phyloP scores from a whole-genome alignment of 148 eudicot species.

The Diospyros lotus region DNA sequence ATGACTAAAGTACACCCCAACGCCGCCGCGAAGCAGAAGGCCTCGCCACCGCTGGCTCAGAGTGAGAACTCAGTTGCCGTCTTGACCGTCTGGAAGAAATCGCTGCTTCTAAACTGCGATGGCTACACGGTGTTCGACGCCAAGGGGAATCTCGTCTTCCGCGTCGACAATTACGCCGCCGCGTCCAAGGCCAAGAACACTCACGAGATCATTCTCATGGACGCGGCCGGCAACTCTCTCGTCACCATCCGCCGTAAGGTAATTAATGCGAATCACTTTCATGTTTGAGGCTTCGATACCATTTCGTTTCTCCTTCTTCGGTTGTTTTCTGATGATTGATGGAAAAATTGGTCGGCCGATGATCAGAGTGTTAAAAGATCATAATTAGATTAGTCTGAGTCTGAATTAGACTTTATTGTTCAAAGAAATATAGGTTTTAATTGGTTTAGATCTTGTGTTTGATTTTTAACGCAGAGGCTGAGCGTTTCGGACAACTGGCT shows the following conservation, averaged over 20 bases:
- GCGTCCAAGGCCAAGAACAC: conserved; percentile 34
- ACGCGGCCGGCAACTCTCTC: conserved; percentile 58
- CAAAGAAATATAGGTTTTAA: too few relatives aligned
- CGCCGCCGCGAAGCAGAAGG: conserved; percentile 4
- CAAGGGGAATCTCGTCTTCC: conserved; percentile 59
- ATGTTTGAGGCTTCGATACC: too few relatives aligned
- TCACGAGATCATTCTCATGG: conserved; percentile 67
- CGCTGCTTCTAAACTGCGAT: conserved; percentile 56
- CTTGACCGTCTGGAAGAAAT: conserved; percentile 80
- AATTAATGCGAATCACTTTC: background rate
- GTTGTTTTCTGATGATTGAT: too few relatives aligned
- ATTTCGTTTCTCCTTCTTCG: too few relatives aligned
- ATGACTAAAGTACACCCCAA: conserved; percentile 36
- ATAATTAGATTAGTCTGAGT: too few relatives aligned
- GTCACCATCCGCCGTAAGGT: conserved; percentile 88
- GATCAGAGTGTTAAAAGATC: too few relatives aligned
- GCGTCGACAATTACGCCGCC: conserved; percentile 64
- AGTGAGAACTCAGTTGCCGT: conserved; percentile 13
- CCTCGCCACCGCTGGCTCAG: background rate
- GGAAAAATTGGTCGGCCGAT: too few relatives aligned
- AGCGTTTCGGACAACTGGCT: conserved; percentile 58
- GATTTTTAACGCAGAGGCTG: conserved; percentile 34
- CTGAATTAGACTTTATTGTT: too few relatives aligned
- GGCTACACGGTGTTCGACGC: conserved; percentile 74
- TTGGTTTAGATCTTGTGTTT: background rate